These are phyloP conservation scores for Hordeum vulgare DNA, from an alignment of 176 grass and related monocot genomes.

Conservation along the genomic window DNA sequence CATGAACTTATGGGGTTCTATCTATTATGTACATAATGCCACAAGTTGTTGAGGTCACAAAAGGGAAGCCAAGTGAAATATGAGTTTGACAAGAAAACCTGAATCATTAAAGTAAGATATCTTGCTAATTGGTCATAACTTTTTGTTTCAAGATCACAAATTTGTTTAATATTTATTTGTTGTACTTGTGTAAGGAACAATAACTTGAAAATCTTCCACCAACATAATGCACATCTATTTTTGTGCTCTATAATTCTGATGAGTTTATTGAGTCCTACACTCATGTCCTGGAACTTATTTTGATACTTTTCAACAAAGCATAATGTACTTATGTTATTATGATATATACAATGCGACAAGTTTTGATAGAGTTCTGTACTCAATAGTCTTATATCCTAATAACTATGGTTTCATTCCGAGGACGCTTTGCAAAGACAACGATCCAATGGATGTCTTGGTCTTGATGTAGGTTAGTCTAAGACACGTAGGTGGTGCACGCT, in stretches of 20 bases:
- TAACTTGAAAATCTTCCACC: background rate
- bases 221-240: background rate
- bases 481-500: background rate
- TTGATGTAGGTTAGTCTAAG: slow-evolving; percentile 51
- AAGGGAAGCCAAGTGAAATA: slow-evolving; percentile 78
- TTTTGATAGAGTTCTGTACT: slow-evolving; percentile 62
- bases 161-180: background rate
- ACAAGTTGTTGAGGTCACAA: slow-evolving; percentile 72
- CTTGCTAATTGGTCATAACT: background rate
- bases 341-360: slow-evolving; percentile 22
- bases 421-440: slow-evolving; percentile 64
- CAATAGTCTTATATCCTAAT: slow-evolving; percentile 66
- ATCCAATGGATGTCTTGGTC: slow-evolving; percentile 78
- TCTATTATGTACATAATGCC: background rate
- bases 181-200: background rate
- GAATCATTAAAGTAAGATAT: slow-evolving; percentile 40
- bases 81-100: slow-evolving; percentile 74
- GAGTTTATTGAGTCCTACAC: background rate
- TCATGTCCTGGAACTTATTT: background rate
- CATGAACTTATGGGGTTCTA: background rate
- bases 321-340: background rate
- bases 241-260: background rate
- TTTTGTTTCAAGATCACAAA: background rate
- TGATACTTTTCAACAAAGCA: background rate
- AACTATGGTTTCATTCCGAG: slow-evolving; percentile 76